These are phyloP conservation scores for Neurospora sp. DNA, from an alignment of 495 filamentous ascomycete genomes.

Conservation along the genomic window DNA sequence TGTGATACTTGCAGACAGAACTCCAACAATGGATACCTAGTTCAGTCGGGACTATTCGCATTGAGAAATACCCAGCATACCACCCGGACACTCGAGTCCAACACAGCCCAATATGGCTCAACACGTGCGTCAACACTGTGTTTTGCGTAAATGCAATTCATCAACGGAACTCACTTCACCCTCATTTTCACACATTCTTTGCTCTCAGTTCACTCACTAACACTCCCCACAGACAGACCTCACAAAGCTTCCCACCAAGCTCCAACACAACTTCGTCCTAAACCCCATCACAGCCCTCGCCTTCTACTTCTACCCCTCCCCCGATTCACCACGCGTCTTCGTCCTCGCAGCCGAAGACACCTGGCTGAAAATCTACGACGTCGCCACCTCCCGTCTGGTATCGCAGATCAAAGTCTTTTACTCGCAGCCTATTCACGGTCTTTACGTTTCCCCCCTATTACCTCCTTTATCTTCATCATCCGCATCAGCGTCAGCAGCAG, in stretches of 20 bases:
- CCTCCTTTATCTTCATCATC: not conserved
- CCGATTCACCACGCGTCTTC: constrained; percentile 14
- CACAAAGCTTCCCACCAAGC: constrained; percentile 3
- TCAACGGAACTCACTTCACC: not conserved
- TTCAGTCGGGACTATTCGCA: too few relatives aligned
- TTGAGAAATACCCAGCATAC: too few relatives aligned
- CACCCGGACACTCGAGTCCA: too few relatives aligned
- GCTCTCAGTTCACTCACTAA: not conserved
- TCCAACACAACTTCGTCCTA: constrained; percentile 30
- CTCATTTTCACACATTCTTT: not conserved
- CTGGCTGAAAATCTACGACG: constrained; percentile 53
- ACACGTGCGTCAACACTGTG: too few relatives aligned
- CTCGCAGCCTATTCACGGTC: constrained; percentile 60
- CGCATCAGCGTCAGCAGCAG: not conserved
- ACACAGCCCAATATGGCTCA: too few relatives aligned
- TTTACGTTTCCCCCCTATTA: constrained; percentile 30
- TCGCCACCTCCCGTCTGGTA: constrained; percentile 24
- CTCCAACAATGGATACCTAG: too few relatives aligned
- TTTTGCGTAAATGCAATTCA: too few relatives aligned
- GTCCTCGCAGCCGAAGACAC: constrained; percentile 69
- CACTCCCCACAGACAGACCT: not conserved
- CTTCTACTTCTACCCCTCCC: constrained; percentile 32
- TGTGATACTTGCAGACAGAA: too few relatives aligned
- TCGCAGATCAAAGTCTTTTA: constrained; percentile 43
- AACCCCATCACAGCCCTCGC: constrained; percentile 51